Evolutionary conservation across 257 asterid species (phyloP).

Genomic region (Solanum pimpinellifolium): DNA sequence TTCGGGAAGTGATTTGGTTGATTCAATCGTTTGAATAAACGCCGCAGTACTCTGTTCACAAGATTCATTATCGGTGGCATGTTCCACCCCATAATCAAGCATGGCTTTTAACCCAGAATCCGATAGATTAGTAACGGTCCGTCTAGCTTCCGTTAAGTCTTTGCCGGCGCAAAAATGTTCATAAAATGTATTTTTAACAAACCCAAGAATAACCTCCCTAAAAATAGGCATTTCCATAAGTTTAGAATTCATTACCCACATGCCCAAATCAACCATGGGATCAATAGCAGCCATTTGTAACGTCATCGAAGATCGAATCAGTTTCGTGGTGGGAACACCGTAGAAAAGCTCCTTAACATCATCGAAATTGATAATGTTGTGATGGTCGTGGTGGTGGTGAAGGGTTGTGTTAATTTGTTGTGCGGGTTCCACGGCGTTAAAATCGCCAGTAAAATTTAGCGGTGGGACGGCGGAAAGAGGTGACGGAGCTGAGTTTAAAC

Average conservation of each 20-base stretch:
- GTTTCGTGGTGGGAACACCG: slow-evolving; percentile 32
- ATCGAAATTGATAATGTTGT: slow-evolving; percentile 2
- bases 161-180: slow-evolving; percentile 74
- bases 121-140: slow-evolving; percentile 31
- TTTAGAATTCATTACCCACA: slow-evolving; percentile 36
- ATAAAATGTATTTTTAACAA: slow-evolving; percentile 35
- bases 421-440: neutral
- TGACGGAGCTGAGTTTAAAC: slow-evolving; percentile 24
- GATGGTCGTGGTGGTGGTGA: neutral
- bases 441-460: neutral
- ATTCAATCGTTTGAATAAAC: slow-evolving; percentile 43
- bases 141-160: slow-evolving; percentile 27
- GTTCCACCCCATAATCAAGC: slow-evolving; percentile 86
- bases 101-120: slow-evolving; percentile 50
- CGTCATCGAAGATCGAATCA: slow-evolving; percentile 32
- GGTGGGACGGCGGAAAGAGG: slow-evolving; percentile 15
- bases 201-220: slow-evolving; percentile 16
- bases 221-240: slow-evolving; percentile 28
- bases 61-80: slow-evolving; percentile 36
- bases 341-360: slow-evolving; percentile 32
- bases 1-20: slow-evolving; percentile 13
- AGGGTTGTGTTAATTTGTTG: neutral
- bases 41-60: slow-evolving; percentile 42
- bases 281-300: slow-evolving; percentile 32
- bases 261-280: slow-evolving; percentile 46